These are phyloP conservation scores for Acmispon strigosus DNA, from an alignment of 306 rosid genomes.

Conservation along the genomic window DNA sequence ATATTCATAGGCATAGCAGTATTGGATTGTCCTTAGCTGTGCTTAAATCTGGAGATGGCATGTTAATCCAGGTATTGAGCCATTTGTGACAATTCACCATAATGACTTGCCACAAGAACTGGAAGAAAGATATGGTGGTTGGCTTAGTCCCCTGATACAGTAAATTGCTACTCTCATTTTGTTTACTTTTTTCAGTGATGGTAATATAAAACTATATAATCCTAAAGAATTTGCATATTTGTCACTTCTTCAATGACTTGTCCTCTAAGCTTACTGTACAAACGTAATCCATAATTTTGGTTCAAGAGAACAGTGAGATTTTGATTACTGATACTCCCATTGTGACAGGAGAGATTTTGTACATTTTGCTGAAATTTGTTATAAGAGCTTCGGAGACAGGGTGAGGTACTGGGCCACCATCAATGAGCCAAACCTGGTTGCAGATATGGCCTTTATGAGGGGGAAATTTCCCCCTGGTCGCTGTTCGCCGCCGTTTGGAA, in stretches of 20 bases:
- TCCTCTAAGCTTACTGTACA: neutral
- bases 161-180: conserved; percentile 7
- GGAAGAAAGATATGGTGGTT: conserved; percentile 49
- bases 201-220: neutral
- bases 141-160: conserved; percentile 55
- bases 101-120: conserved; percentile 46
- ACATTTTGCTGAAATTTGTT: conserved; percentile 43
- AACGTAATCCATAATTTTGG: neutral
- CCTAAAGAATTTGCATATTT: neutral
- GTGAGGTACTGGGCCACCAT: conserved; percentile 51
- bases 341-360: conserved; percentile 51
- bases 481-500: conserved; percentile 66
- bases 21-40: neutral
- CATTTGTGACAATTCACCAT: conserved; percentile 55
- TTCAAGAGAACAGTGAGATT: neutral
- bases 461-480: conserved; percentile 45
- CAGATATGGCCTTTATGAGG: conserved; percentile 17
- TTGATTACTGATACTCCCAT: neutral
- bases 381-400: conserved; percentile 41
- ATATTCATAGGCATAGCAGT: no score
- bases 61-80: conserved; percentile 46
- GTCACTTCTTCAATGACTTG: neutral
- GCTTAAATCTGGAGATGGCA: conserved; percentile 10
- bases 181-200: neutral
- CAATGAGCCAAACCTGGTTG: conserved; percentile 40